Evolutionary conservation across 768 basidiomycete genomes (phyloP), one percentile per base, ranked within the genome.

Genomic region (Favolaschia claudopus): DNA sequence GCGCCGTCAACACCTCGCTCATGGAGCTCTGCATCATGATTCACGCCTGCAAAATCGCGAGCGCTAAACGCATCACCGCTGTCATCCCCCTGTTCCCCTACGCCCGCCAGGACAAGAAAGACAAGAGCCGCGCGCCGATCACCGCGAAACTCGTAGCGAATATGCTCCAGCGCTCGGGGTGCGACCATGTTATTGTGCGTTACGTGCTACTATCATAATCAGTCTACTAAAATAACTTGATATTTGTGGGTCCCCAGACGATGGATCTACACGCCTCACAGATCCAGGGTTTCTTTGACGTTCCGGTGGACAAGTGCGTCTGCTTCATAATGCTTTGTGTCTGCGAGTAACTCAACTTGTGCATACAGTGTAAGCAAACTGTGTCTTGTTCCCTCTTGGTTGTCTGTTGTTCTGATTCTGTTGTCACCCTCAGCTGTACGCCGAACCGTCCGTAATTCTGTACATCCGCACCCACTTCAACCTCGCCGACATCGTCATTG

Each of bases 1-100:
- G 89, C 19, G 78, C 87, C 50, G 85, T 97, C 67, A 97, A 98
- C 71, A 95, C 93, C 27, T 84, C 95, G 34, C 85, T 99, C 62
- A 99, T 99, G 94, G 96, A 99, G 74, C 85, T 95, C 45, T 93
- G 95, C 73, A 99, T 99, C 70, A 96, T 99, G 93, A 95, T 97
- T 68, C 95, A 96, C 72, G 96, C 97, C 12, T 97, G 96, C 87
- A 96, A 96, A 79, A 98, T 98, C 68, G 96, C 96, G 19, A 96
- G 94, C 65, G 95, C 96, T 43, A 92, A 91, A 75, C 83, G 96
- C 58, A 98, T 99, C 70, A 99, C 96, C 7, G 97, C 96, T 17
- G 95, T 99, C 59, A 85, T 97, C 55, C 97, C 96, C 32, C 84
- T 96, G 33, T 99, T 95, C 76, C 96, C 96, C 1, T 99, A 99